Evolutionary conservation across 805 yeast species (phyloP), one percentile per base, ranked within the genome.

Genomic region (Saccharomyces kudriavzevii): DNA sequence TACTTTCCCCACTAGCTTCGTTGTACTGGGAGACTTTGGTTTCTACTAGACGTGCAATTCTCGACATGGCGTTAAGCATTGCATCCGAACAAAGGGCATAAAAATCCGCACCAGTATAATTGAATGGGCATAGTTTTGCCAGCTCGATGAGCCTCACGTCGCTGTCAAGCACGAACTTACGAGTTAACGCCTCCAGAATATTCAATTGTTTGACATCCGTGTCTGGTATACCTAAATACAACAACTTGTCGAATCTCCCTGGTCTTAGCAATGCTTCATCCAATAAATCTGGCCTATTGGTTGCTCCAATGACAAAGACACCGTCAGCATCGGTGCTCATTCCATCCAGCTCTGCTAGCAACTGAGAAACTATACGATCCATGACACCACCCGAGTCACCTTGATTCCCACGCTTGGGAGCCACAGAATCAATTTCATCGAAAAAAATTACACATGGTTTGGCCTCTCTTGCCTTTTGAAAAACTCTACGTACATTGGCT

Each of bases 301-400:
- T 94, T 4, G 99, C 99, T n/a, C 99, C 99, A 47, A 94, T 96
- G 4, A 92, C 97, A 68, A 94, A 94, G 0, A 94, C 97, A 5
- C 97, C 98, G 54, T 79, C 83, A 5, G 86, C 86, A 9, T 85
- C 85, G 13, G 74, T 67, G 63, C 95, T 85, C 97, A 92, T 92
- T 26, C 98, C 98, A 67, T 94, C 99, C 47, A 94, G 75, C 68
- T 94, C 99, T 0, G 98, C 97, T 51, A 94, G 75, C 43, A 94
- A 73, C 69, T 94, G 99, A 0, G 97, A 91, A 0, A 94, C 99
- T 58, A 94, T 94, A 69, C 99, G 80, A 67, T 94, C 99, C 99
- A 94, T 94, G 2, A 94, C 98, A 60, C 98, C 99, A 17, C 98
- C 98, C 2, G 97, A 90, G 70, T 94, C 99, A 25, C 99, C 98